A percentile compares a stretch with the other conserved stretches of the same genome.
phyloP scores from a whole-genome alignment of 331 rosid genomes.

The Ulmus americana region DNA sequence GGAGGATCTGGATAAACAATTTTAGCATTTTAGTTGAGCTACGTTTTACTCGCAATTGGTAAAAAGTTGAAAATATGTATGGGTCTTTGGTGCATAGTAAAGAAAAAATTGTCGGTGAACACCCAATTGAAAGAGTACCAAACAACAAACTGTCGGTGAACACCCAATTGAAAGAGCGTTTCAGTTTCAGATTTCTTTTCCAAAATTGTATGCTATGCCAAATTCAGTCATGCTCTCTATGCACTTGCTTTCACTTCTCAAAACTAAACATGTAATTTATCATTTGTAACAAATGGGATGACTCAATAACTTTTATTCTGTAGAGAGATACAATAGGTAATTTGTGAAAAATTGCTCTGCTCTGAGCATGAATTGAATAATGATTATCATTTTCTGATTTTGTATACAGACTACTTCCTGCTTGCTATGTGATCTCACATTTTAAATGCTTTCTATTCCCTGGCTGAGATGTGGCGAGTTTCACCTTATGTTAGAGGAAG shows the following conservation, averaged over 20 bases:
- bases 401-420: constrained; percentile 19
- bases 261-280: constrained; percentile 1
- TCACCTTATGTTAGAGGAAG: constrained; percentile 31
- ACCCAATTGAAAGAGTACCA: no score
- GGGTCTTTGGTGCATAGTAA: no score
- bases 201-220: no score
- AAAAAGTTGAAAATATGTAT: no score
- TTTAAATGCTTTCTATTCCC: constrained; percentile 21
- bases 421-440: constrained; percentile 21
- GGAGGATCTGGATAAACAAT: no score
- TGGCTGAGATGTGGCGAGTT: constrained; percentile 19
- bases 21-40: no score
- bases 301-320: not conserved
- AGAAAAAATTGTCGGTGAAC: no score
- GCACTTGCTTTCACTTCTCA: not conserved
- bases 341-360: constrained; percentile 30
- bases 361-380: constrained; percentile 31
- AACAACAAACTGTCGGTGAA: no score
- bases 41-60: no score
- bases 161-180: no score
- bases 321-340: constrained; percentile 6
- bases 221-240: not conserved
- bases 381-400: constrained; percentile 24
- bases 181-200: no score
- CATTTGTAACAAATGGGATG: not conserved